A percentile compares a stretch with the other conserved stretches of the same genome.
Evolutionary conservation across 1,139 yeast species (phyloP).

Genomic region (Chernovozyma sophiae-reginae): DNA sequence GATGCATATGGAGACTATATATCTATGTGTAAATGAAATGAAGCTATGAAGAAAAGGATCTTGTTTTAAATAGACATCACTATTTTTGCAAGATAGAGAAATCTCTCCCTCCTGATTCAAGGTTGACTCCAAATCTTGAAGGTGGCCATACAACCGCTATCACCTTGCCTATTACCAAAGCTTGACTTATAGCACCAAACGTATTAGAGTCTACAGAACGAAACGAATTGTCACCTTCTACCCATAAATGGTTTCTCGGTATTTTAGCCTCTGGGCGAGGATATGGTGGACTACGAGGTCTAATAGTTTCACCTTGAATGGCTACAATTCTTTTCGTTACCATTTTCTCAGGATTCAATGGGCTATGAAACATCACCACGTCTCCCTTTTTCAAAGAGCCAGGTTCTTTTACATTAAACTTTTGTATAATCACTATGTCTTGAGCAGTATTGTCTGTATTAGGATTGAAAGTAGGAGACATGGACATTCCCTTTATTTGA

Average conservation of each 20-base stretch:
- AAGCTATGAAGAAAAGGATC: too few species aligned
- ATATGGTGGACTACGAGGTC: conserved; percentile 56
- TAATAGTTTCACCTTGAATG: conserved; percentile 62
- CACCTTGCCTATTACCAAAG: conserved; percentile 73
- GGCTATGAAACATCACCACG: conserved; percentile 73
- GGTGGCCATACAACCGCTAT: conserved; percentile 65
- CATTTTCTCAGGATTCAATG: conserved; percentile 67
- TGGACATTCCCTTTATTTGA: conserved; percentile 76
- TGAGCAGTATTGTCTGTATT: conserved; percentile 41
- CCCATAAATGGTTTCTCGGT: conserved; percentile 86
- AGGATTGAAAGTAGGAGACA: conserved; percentile 90
- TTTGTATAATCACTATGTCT: conserved; percentile 72
- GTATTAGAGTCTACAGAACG: conserved; percentile 82
- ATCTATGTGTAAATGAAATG: too few species aligned
- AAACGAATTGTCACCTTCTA: conserved; percentile 84
- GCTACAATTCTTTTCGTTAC: conserved; percentile 78
- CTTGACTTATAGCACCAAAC: conserved; percentile 83
- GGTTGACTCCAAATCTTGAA: conserved; percentile 42
- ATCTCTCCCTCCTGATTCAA: conserved; percentile 10
- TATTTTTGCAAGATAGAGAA: background rate
- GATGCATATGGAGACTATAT: too few species aligned
- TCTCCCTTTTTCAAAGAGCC: conserved; percentile 57
- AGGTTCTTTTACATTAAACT: conserved; percentile 50
- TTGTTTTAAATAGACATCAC: too few species aligned
- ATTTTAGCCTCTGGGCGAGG: conserved; percentile 58